Conservation (phyloP, 768 basidiomycete genomes). For the Pleurotus giganteus region DNA sequence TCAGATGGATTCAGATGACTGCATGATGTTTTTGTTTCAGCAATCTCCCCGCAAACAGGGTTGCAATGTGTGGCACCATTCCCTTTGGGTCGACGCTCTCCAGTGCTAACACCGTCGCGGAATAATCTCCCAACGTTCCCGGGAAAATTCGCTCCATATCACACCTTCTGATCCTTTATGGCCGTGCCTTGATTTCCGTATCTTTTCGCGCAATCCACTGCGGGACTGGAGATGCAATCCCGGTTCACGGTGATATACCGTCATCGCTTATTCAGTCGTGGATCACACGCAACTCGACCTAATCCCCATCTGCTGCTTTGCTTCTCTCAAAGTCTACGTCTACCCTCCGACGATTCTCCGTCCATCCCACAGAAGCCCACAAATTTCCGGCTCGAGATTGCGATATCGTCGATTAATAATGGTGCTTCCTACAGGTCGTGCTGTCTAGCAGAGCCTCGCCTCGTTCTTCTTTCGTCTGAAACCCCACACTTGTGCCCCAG, state of each 20-base stretch:
- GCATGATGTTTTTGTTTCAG: no score
- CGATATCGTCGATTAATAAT: not conserved
- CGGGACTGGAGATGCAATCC: not conserved
- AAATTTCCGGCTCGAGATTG: not conserved
- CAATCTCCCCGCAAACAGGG: no score
- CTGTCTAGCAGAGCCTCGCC: no score
- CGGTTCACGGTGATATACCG: not conserved
- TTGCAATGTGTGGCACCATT: no score
- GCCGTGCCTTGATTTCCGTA: not conserved
- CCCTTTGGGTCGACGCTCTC: no score
- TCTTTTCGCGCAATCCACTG: no score
- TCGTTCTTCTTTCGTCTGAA: not conserved
- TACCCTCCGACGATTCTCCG: conserved; percentile 1
- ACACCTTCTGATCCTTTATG: not conserved
- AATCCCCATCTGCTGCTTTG: conserved; percentile 3
- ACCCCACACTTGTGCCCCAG: not conserved
- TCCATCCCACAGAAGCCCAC: conserved; percentile 7
- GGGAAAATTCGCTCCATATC: not conserved
- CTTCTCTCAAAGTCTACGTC: not conserved
- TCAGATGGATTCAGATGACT: no score
- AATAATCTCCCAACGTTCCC: no score
- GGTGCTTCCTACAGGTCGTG: no score
- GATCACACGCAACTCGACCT: not conserved
- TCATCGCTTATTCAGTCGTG: not conserved
- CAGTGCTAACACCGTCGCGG: no score